Evolutionary conservation across 345 rosid genomes (phyloP), one percentile per base, ranked within the genome.

Genomic region (Boechera retrofracta): DNA sequence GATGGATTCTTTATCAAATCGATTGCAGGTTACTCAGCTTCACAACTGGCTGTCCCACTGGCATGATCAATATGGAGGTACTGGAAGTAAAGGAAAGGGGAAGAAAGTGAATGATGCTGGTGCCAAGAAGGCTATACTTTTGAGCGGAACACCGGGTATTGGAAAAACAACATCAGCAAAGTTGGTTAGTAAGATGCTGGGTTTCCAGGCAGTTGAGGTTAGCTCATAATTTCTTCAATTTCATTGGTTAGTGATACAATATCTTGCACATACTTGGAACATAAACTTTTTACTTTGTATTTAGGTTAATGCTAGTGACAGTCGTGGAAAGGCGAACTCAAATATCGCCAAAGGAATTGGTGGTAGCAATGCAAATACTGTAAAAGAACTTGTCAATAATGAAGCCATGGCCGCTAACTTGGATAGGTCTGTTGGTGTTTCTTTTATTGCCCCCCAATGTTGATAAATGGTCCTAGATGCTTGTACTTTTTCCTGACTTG

Each of bases 291-390:
- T 32, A 35, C 52, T 45, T 68, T 73, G 3, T 72, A 21, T 73
- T 51, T 71, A 94, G 98, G 97, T 94, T 56, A 94, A 94, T 85
- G 99, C 98, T 67, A 95, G 99, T 89, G 99, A 95, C 76, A 90
- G 85, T 80, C 96, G 99, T 41, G 99, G 99, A 74, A 95, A 95
- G 85, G 98, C 99, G 31, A 89, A 89, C 76, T 58, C 88, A 56
- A 87, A 87, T 67, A 91, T 95, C 62, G 68, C 83, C 67, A 95
- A 86, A 80, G 99, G 99, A 72, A 89, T 95, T 76, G 80, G 94
- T 83, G 99, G 99, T 78, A 95, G 99, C 83, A 95, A 90, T 84
- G 91, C 98, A 71, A 95, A 95, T 85, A 85, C 92, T 62, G 76
- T 95, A 66, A 95, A 95, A 86, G 99, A 95, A 86, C 90, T 90